Evolutionary conservation across 106 monocot genomes (phyloP), one percentile per base, ranked within the genome.

Genomic region (Triglochin maritima): DNA sequence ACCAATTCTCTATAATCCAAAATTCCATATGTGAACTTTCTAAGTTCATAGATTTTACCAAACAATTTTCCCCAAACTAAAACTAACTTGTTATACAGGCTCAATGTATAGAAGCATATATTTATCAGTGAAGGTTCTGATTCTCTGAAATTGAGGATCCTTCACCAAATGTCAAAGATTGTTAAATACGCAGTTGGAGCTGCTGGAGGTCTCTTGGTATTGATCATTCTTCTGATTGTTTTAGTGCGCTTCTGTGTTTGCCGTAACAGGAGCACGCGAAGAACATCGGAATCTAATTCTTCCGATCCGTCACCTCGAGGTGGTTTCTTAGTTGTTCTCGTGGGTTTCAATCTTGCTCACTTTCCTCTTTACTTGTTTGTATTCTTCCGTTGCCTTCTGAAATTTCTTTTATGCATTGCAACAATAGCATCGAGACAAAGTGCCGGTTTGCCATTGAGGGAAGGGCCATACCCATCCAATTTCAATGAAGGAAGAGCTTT

Each of bases 121-220:
- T 9, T 63, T 69, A 46, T 47, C 67, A 63, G 13, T 41, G 45
- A 58, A 44, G 61, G 49, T 14, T 57, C 47, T 78, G 60, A 13
- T 66, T 48, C n/a, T 59, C 15, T 84, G 64, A 85, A 63, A 77
- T 29, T 29, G 29, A 67, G 55, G 66, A 63, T 70, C 62, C 75
- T 57, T 61, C 64, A 73, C 72, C 71, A 84, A 69, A 91, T 87
- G 91, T 82, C 84, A 87, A 67, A 57, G 74, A 71, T 47, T 79
- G 85, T 92, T 85, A 80, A 79, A 79, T 87, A 60, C 77, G 76
- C 79, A 78, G 68, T 92, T 49, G 84, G 79, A 78, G 78, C 77
- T 80, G 81, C 79, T 87, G 82, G 77, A 82, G 91, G 87, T 80
- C 85, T 71, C 53, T 66, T 85, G 79, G 77, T 79, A 79, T 85